These are phyloP conservation scores for Suillus subalutaceus DNA, from an alignment of 768 basidiomycete genomes.

Conservation along the genomic window DNA sequence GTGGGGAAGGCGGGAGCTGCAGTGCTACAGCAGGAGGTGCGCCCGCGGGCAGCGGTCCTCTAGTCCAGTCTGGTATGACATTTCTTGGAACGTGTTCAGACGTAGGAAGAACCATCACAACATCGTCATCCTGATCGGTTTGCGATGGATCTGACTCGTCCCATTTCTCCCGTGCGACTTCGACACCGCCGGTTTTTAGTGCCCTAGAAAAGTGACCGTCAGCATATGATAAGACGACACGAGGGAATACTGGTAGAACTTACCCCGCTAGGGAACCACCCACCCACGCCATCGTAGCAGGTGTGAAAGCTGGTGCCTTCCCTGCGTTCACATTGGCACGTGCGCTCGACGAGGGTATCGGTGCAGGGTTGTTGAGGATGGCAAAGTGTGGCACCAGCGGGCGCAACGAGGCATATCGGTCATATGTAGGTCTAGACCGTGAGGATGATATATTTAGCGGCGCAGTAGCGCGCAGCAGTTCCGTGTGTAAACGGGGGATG, in stretches of 20 bases:
- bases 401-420: conserved; percentile 75
- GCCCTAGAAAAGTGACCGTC: conserved; percentile 47
- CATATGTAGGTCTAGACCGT: conserved; percentile 53
- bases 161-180: conserved; percentile 84
- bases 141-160: conserved; percentile 61
- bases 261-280: conserved; percentile 93
- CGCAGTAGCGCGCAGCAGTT: conserved; percentile 67
- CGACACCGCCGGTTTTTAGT: conserved; percentile 84
- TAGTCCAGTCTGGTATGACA: conserved; percentile 84
- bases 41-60: conserved; percentile 59
- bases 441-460: conserved; percentile 38
- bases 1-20: conserved; percentile 21
- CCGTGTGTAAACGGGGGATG: conserved; percentile 82
- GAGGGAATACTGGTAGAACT: conserved; percentile 28
- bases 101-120: conserved; percentile 17
- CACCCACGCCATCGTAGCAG: conserved; percentile 85
- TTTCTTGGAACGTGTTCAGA: conserved; percentile 38
- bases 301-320: conserved; percentile 85
- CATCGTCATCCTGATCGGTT: conserved; percentile 44
- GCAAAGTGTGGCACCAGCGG: conserved; percentile 73
- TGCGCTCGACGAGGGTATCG: conserved; percentile 50
- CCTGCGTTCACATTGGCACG: conserved; percentile 68
- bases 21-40: conserved; percentile 57
- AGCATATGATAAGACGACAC: conserved; percentile 2
- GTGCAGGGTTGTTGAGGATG: conserved; percentile 84